A percentile compares a stretch with the other conserved stretches of the same genome.
These are phyloP conservation scores for Chloranthus sessilifolius DNA, from an alignment of 164 flowering plant genomes.

Conservation along the genomic window DNA sequence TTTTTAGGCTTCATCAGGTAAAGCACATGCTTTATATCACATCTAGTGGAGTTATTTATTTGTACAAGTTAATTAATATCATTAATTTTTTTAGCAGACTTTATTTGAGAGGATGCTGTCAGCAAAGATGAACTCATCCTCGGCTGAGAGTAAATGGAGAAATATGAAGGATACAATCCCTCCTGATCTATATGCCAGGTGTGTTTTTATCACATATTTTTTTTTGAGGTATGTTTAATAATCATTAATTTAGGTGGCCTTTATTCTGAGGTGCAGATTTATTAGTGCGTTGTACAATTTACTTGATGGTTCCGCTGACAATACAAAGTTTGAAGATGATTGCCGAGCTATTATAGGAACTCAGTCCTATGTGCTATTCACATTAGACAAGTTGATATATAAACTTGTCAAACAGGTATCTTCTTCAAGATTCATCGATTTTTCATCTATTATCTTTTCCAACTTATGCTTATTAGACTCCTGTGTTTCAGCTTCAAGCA, in stretches of 20 bases:
- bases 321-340: conserved; percentile 92
- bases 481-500: conserved; percentile 66
- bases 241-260: conserved; percentile 9
- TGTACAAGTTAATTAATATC: neutral
- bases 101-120: conserved; percentile 85
- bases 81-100: conserved; percentile 37
- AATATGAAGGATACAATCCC: conserved; percentile 40
- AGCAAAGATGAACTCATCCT: conserved; percentile 73
- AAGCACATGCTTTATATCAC: conserved; percentile 5
- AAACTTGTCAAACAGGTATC: conserved; percentile 79
- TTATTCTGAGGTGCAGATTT: conserved; percentile 44
- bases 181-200: conserved; percentile 78
- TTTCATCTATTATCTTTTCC: neutral
- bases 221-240: neutral
- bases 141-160: conserved; percentile 73
- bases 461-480: neutral
- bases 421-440: neutral
- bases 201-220: conserved; percentile 5
- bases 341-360: conserved; percentile 90
- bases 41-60: neutral
- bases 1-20: conserved; percentile 96
- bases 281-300: conserved; percentile 73
- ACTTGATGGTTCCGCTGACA: conserved; percentile 91
- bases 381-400: conserved; percentile 86
- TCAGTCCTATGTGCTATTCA: conserved; percentile 90